These are phyloP conservation scores for Mycotypha africana DNA, from an alignment of 371 early-diverging fungal genomes.

Conservation along the genomic window DNA sequence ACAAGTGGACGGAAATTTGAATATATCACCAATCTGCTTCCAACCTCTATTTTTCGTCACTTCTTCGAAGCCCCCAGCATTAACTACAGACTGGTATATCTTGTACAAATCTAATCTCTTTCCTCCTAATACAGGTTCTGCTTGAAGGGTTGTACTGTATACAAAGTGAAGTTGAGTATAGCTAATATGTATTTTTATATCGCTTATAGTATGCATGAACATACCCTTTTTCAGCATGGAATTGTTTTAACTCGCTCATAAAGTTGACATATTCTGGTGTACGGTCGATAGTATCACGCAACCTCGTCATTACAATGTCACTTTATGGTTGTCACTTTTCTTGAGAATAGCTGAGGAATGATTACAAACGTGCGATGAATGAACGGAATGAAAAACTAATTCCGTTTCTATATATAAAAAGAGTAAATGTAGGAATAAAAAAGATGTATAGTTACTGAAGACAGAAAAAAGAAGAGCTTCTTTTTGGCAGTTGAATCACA, in stretches of 20 bases:
- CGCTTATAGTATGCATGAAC: background rate
- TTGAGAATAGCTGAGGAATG: background rate
- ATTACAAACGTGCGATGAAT: too few species aligned
- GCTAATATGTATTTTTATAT: background rate
- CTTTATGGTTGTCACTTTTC: conserved; percentile 6
- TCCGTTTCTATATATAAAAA: too few species aligned
- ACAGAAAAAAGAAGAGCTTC: too few species aligned
- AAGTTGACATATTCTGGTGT: conserved; percentile 68
- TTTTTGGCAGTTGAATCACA: too few species aligned
- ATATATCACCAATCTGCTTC: conserved; percentile 63
- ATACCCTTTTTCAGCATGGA: conserved; percentile 60
- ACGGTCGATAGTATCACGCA: conserved; percentile 58
- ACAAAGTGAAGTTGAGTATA: too few species aligned
- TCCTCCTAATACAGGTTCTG: conserved; percentile 73
- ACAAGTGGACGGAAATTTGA: conserved; percentile 74
- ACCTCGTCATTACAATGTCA: conserved; percentile 12
- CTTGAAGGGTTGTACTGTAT: conserved; percentile 9
- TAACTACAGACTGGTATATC: conserved; percentile 60
- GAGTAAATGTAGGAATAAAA: background rate
- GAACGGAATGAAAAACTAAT: too few species aligned
- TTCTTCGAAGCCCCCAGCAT: conserved; percentile 69
- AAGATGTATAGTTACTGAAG: too few species aligned
- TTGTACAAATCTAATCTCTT: conserved; percentile 64
- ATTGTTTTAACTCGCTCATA: conserved; percentile 60
- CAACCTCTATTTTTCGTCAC: conserved; percentile 70